Evolutionary conservation across 2,329 filamentous ascomycete genomes (phyloP).

Genomic region (Monosporascus sp.): DNA sequence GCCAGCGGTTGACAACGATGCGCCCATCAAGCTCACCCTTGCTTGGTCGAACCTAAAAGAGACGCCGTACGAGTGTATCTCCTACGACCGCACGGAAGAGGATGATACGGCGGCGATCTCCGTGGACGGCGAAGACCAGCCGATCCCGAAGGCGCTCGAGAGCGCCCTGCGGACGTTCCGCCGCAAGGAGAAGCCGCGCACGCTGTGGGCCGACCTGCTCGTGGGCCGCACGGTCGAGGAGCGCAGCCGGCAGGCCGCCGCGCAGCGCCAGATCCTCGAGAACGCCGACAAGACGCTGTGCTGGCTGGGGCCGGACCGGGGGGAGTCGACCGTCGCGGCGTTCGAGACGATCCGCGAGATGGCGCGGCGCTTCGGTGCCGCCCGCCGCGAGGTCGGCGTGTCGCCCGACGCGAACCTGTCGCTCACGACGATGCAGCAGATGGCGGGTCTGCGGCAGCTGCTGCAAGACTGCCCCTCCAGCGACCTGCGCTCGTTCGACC

Average conservation of each 20-base stretch:
- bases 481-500: conserved; percentile 15
- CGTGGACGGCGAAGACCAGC: conserved; percentile 10
- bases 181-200: conserved; percentile 11
- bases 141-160: conserved; percentile 11
- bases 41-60: conserved; percentile 9
- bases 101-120: conserved; percentile 2
- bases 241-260: too few relatives aligned
- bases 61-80: conserved; percentile 18
- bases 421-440: conserved; percentile 4
- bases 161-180: conserved; percentile 15
- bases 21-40: conserved; percentile 12
- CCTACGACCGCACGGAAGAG: conserved; percentile 12
- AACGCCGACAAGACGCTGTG: conserved; percentile 18
- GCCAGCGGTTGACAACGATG: conserved; percentile 8
- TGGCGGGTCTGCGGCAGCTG: conserved; percentile 2
- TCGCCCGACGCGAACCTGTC: conserved; percentile 2
- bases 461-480: conserved; percentile 6
- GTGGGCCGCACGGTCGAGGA: too few relatives aligned
- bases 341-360: conserved; percentile 15
- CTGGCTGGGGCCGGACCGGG: conserved; percentile 14
- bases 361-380: conserved; percentile 8
- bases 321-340: conserved; percentile 5
- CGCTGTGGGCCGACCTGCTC: too few relatives aligned
- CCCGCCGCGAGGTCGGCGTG: conserved; percentile 6
- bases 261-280: conserved; percentile 10